phyloP scores from a whole-genome alignment of 192 early-diverging fungal species.

The Backusella liffmaniae region DNA sequence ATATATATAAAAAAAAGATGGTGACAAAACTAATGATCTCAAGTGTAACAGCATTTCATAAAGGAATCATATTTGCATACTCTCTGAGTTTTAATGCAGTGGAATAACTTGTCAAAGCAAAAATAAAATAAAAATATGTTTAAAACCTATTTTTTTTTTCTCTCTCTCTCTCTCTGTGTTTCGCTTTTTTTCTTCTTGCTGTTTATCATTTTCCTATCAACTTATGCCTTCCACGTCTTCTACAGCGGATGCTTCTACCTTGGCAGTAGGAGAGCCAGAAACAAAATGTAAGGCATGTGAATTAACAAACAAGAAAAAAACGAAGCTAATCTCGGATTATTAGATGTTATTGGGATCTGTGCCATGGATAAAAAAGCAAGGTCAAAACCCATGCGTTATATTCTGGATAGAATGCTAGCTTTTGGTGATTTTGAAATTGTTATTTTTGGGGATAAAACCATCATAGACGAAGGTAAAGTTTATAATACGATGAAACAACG shows the following conservation, averaged over 20 bases:
- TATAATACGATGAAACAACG: background rate
- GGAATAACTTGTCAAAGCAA: background rate
- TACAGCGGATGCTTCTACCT: background rate
- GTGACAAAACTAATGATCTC: background rate
- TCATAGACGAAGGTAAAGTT: slow-evolving; percentile 83
- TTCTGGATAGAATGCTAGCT: slow-evolving; percentile 69
- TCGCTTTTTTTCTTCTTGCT: background rate
- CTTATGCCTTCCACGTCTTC: background rate
- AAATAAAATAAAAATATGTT: background rate
- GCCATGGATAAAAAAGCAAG: slow-evolving; percentile 94
- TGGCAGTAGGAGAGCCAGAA: background rate
- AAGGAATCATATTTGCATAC: background rate
- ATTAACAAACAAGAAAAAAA: background rate
- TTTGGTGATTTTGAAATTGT: slow-evolving; percentile 76
- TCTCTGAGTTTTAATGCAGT: background rate
- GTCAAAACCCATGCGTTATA: slow-evolving; percentile 95
- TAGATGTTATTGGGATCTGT: slow-evolving; percentile 80
- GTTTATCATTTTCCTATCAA: background rate
- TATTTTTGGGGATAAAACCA: slow-evolving; percentile 96
- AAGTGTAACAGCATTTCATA: background rate
- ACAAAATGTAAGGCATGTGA: background rate
- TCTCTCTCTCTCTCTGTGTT: background rate
- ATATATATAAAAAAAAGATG: background rate
- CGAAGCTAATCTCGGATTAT: background rate
- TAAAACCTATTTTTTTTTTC: background rate